These are phyloP conservation scores for Coniochaeta sp. DNA, from an alignment of 2,329 filamentous ascomycete species.

Conservation along the genomic window DNA sequence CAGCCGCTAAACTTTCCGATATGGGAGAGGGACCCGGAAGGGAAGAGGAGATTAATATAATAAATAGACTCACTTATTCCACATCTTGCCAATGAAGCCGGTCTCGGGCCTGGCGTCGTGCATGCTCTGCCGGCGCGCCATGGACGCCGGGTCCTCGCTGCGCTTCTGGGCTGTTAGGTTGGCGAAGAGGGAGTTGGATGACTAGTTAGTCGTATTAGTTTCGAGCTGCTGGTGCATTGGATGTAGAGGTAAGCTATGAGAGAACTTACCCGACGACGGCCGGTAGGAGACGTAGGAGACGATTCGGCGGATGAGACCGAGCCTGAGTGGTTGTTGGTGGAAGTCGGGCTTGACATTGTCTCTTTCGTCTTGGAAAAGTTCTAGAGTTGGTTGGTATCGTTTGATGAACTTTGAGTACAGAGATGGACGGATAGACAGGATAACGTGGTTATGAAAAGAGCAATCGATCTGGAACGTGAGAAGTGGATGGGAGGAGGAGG, in stretches of 20 bases:
- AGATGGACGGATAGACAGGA: too few relatives aligned
- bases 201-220: conserved; percentile 4
- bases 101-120: conserved; percentile 42
- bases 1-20: neutral
- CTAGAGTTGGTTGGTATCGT: too few relatives aligned
- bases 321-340: conserved; percentile 10
- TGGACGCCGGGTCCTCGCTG: conserved; percentile 28
- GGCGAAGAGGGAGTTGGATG: conserved; percentile 38
- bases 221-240: too few relatives aligned
- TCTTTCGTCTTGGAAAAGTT: too few relatives aligned
- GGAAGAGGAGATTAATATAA: too few relatives aligned
- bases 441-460: neutral
- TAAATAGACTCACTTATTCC: conserved; percentile 52
- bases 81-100: conserved; percentile 47
- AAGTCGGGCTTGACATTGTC: neutral
- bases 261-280: neutral
- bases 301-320: conserved; percentile 18
- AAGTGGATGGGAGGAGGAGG: neutral
- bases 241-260: neutral
- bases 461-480: neutral
- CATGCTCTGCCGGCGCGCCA: conserved; percentile 47
- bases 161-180: conserved; percentile 45
- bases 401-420: too few relatives aligned
- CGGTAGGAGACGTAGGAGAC: neutral
- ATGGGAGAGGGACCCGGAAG: neutral